Evolutionary conservation across 805 yeast genomes (phyloP), one percentile per base, ranked within the genome.

Genomic region (Teunomyces barrocoloradensis): DNA sequence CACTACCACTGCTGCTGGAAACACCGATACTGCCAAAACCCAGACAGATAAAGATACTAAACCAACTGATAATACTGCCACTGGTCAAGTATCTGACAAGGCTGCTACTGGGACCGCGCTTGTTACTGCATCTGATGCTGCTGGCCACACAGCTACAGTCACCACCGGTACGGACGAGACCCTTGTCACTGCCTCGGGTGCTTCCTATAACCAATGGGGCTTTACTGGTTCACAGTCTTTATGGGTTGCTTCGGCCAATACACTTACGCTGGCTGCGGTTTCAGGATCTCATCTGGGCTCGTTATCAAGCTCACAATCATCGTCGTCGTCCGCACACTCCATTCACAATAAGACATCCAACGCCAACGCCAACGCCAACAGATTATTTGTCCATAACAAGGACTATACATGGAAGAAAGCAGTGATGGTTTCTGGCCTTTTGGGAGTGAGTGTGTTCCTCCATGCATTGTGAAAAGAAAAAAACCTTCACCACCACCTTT

Each of bases 121-220:
- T 28, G 44, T 42, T n/a, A 47, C 54, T 12, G 48, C 21, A 11
- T 39, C 53, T 13, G 44, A 7, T 9, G 27, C 4, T 25, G 6
- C 27, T 25, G 27, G 27, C 11, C 27, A 40, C 30, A 47, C 51
- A 30, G 43, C 48, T 30, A 42, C 52, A 13, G 52, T 53, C 30
- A 44, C 50, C 2, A 29, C 47, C 7, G 48, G 37, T 2, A 41
- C 56, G 12, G 43, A 36, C 9, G 41, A 48, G 12, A 3, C 25
- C 9, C 7, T 21, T 21, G 45, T 57, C 12, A 42, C 29, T 18
- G 23, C 34, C 18, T 37, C 40, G 6, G 29, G 29, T 23, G 65
- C 48, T 23, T 53, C 68, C 5, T 71, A 59, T 57, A 72, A 72
- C 56, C 69, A 69, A 49, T 71, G 67, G 64, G 77, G 77, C 1